phyloP scores from a whole-genome alignment of 306 rosid genomes.

The Quercus dentata region DNA sequence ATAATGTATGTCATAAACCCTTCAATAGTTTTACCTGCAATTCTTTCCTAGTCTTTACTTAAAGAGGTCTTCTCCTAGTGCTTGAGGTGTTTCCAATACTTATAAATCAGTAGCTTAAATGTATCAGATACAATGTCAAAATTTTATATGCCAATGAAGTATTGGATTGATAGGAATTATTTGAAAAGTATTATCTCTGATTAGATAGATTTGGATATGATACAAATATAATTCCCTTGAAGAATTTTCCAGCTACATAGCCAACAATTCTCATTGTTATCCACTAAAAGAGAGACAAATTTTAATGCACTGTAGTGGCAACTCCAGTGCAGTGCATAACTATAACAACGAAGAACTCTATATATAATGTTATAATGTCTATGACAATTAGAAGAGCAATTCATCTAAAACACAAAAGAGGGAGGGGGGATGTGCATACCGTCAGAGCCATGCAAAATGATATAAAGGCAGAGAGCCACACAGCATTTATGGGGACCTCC shows the following conservation, averaged over 20 bases:
- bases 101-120: background rate
- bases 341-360: background rate
- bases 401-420: background rate
- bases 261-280: too few species aligned
- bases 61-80: background rate
- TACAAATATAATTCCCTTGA: too few species aligned
- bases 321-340: background rate
- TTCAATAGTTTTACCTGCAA: background rate
- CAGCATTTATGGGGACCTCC: conserved; percentile 85
- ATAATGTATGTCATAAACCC: background rate
- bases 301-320: background rate
- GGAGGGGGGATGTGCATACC: conserved; percentile 32
- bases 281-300: too few species aligned
- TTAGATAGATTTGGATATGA: too few species aligned
- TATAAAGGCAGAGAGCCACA: conserved; percentile 78
- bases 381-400: background rate
- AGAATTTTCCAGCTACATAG: too few species aligned
- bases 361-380: background rate
- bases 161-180: too few species aligned
- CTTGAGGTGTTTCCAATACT: background rate
- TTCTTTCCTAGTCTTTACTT: background rate
- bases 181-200: too few species aligned
- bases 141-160: background rate
- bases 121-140: background rate
- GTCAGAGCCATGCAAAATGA: conserved; percentile 92